These are phyloP conservation scores for Diaporthe velutina DNA, from an alignment of 2,329 filamentous ascomycete species.

Conservation along the genomic window DNA sequence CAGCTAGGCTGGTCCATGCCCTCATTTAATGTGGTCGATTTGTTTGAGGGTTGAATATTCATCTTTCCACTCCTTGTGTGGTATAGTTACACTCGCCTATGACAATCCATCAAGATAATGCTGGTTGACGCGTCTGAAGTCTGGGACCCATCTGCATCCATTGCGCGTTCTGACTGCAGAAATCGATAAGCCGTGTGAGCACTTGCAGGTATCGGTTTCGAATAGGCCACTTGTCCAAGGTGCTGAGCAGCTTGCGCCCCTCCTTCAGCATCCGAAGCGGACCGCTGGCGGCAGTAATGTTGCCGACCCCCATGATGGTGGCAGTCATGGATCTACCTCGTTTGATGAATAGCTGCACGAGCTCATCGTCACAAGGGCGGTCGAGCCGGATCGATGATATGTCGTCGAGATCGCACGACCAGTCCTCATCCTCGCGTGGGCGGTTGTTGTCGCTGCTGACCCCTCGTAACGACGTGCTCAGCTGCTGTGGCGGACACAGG, in stretches of 20 bases:
- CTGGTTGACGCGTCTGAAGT: not conserved
- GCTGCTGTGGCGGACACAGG: constrained; percentile 32
- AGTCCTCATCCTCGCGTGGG: constrained; percentile 29
- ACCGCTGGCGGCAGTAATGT: constrained; percentile 50
- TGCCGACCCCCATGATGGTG: constrained; percentile 63
- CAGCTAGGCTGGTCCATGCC: no score
- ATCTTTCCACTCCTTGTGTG: not conserved
- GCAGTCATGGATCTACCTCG: constrained; percentile 62
- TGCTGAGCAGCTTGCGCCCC: constrained; percentile 38
- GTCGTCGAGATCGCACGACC: constrained; percentile 29
- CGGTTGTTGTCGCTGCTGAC: not conserved
- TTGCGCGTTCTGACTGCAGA: constrained; percentile 7
- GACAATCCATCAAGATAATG: not conserved
- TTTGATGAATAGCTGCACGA: constrained; percentile 67
- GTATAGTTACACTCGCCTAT: not conserved
- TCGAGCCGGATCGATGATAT: constrained; percentile 64
- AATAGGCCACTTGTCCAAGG: constrained; percentile 32
- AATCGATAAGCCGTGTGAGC: constrained; percentile 18
- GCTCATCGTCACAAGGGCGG: constrained; percentile 66
- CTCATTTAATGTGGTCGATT: not conserved
- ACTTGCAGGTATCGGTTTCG: constrained; percentile 13
- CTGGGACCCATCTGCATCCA: constrained; percentile 7
- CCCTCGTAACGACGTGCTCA: constrained; percentile 29
- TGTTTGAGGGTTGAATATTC: not conserved
- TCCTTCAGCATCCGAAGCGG: constrained; percentile 41